Evolutionary conservation across 2,329 filamentous ascomycete genomes (phyloP).

Genomic region (Lomentospora prolificans): DNA sequence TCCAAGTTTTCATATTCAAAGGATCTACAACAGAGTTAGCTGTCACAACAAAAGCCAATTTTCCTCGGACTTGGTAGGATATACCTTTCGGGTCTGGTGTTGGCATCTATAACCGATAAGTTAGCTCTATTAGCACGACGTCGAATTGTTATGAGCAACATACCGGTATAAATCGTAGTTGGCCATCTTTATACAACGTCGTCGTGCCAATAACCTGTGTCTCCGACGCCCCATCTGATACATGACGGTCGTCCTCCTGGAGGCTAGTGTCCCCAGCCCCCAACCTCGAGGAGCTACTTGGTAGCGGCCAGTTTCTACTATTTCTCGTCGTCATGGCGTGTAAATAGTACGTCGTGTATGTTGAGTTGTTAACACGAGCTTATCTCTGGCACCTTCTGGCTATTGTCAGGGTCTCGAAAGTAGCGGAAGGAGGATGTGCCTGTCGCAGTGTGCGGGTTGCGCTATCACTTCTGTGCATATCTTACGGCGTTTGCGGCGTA

Average conservation of each 20-base stretch:
- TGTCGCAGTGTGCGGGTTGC: too few species aligned
- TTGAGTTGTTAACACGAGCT: background rate
- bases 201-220: constrained; percentile 15
- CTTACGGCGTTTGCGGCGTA: too few species aligned
- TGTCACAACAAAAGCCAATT: constrained; percentile 4
- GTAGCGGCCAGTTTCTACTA: background rate
- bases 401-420: too few species aligned
- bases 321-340: background rate
- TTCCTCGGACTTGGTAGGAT: background rate
- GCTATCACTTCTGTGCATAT: too few species aligned
- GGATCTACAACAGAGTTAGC: constrained; percentile 16
- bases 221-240: constrained; percentile 5
- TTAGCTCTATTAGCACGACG: background rate
- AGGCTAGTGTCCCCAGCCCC: background rate
- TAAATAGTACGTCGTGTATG: background rate
- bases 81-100: constrained; percentile 21
- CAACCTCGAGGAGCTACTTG: background rate
- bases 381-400: too few species aligned
- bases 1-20: constrained; percentile 20
- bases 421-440: too few species aligned
- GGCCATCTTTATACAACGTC: constrained; percentile 13
- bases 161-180: constrained; percentile 15
- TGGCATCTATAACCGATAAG: constrained; percentile 14
- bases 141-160: background rate
- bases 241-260: background rate